Evolutionary conservation across 306 rosid genomes (phyloP).

Genomic region (Prinsepia uniflora): DNA sequence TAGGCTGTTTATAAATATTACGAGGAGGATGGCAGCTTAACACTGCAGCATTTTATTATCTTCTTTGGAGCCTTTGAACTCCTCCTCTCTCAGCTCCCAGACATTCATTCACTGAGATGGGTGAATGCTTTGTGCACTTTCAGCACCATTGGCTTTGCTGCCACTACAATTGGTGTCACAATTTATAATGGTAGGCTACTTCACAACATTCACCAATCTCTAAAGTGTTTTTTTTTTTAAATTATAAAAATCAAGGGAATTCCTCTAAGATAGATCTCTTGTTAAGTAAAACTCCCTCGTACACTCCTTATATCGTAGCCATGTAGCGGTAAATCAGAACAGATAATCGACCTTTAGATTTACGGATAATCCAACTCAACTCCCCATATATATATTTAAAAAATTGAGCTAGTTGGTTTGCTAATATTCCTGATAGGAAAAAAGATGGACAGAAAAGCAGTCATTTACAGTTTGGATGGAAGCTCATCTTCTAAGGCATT

Average conservation of each 20-base stretch:
- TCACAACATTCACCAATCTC: neutral
- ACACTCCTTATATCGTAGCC: too few relatives aligned
- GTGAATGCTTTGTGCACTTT: slow-evolving; percentile 77
- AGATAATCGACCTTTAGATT: too few relatives aligned
- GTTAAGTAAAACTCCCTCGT: too few relatives aligned
- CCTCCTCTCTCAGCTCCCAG: slow-evolving; percentile 68
- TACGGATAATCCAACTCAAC: too few relatives aligned
- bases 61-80: slow-evolving; percentile 73
- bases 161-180: slow-evolving; percentile 66
- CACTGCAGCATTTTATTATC: slow-evolving; percentile 60
- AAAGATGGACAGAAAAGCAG: slow-evolving; percentile 53
- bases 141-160: slow-evolving; percentile 73
- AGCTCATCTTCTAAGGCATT: slow-evolving; percentile 49
- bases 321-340: too few relatives aligned
- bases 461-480: slow-evolving; percentile 52
- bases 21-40: slow-evolving; percentile 48
- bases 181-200: slow-evolving; percentile 48
- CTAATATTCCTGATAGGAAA: slow-evolving; percentile 39
- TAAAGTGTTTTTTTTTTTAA: neutral
- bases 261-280: too few relatives aligned
- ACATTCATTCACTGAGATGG: slow-evolving; percentile 76
- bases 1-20: slow-evolving; percentile 67
- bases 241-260: too few relatives aligned
- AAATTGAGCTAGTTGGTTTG: neutral
- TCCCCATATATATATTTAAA: too few relatives aligned